A percentile compares a stretch with the other conserved stretches of the same genome.
Conservation (phyloP, 1,139 yeast species). For the Diutina scorzettiae region DNA sequence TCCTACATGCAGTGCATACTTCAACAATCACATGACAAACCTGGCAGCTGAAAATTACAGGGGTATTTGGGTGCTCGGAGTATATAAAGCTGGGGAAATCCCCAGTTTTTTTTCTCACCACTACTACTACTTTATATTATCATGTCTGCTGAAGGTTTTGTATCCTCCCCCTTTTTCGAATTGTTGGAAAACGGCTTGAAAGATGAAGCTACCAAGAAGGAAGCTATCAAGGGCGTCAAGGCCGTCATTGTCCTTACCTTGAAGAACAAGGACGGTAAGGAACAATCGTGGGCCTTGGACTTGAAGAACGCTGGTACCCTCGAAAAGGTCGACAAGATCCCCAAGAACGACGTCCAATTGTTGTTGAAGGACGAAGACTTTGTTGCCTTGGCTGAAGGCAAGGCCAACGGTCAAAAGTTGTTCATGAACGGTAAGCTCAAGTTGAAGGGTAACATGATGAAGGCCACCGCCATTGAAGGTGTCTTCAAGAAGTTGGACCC, state of each 20-base stretch:
- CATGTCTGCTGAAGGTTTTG: slow-evolving; percentile 36
- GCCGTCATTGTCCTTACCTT: slow-evolving; percentile 59
- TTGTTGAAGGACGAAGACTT: slow-evolving; percentile 53
- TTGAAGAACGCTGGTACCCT: slow-evolving; percentile 53
- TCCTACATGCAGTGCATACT: no score
- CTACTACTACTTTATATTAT: slow-evolving; percentile 7
- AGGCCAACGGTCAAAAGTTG: slow-evolving; percentile 75
- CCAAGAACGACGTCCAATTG: slow-evolving; percentile 57
- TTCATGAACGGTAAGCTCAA: slow-evolving; percentile 78
- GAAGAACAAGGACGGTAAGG: slow-evolving; percentile 55
- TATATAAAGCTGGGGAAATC: slow-evolving; percentile 20
- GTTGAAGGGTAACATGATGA: slow-evolving; percentile 84
- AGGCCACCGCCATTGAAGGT: slow-evolving; percentile 68
- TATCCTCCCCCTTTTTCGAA: slow-evolving; percentile 34
- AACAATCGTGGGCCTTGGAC: slow-evolving; percentile 61
- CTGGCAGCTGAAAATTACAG: slow-evolving; percentile 2
- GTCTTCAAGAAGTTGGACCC: slow-evolving; percentile 60
- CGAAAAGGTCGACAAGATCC: slow-evolving; percentile 31
- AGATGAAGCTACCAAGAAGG: slow-evolving; percentile 26
- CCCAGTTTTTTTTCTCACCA: slow-evolving; percentile 13
- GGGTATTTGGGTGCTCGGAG: not conserved
- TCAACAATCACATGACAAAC: slow-evolving; percentile 4
- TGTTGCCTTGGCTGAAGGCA: slow-evolving; percentile 60
- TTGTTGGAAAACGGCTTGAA: slow-evolving; percentile 29
- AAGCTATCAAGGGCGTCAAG: slow-evolving; percentile 41